Percentiles rank a stretch among this genome's conserved stretches.
These are phyloP conservation scores for Colletotrichum godetiae DNA, from an alignment of 2,329 filamentous ascomycete species.

Conservation along the genomic window DNA sequence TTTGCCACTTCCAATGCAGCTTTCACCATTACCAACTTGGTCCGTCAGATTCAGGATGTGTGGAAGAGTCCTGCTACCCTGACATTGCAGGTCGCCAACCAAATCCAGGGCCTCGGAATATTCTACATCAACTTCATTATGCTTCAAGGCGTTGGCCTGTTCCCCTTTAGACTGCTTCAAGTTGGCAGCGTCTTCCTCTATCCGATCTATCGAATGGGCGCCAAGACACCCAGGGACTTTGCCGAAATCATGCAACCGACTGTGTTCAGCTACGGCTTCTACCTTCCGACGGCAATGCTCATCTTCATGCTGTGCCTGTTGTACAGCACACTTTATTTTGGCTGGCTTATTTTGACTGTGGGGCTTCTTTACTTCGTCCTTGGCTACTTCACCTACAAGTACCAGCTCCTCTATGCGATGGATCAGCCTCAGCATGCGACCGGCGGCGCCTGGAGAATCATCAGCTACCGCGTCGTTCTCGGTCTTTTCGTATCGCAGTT, in stretches of 20 bases:
- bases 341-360: slow-evolving; percentile 83
- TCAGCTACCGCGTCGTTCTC: slow-evolving; percentile 89
- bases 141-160: slow-evolving; percentile 91
- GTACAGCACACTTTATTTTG: slow-evolving; percentile 86
- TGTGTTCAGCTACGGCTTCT: slow-evolving; percentile 95
- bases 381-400: slow-evolving; percentile 93
- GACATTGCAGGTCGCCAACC: slow-evolving; percentile 78
- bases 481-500: slow-evolving; percentile 90
- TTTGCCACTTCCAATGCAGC: slow-evolving; percentile 91
- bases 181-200: slow-evolving; percentile 88
- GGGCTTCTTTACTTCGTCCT: slow-evolving; percentile 86
- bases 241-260: slow-evolving; percentile 85
- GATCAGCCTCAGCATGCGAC: slow-evolving; percentile 95
- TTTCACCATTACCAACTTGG: slow-evolving; percentile 82
- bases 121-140: slow-evolving; percentile 97
- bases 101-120: slow-evolving; percentile 77
- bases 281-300: slow-evolving; percentile 89
- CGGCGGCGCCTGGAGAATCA: slow-evolving; percentile 94
- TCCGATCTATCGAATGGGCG: slow-evolving; percentile 80
- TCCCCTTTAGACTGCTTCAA: slow-evolving; percentile 91
- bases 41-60: slow-evolving; percentile 76
- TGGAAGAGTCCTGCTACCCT: slow-evolving; percentile 84
- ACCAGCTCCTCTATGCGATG: slow-evolving; percentile 98
- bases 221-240: slow-evolving; percentile 90
- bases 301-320: slow-evolving; percentile 96